Evolutionary conservation across 129 eudicot genomes (phyloP), one percentile per base, ranked within the genome.

Genomic region (Centaurea solstitialis): DNA sequence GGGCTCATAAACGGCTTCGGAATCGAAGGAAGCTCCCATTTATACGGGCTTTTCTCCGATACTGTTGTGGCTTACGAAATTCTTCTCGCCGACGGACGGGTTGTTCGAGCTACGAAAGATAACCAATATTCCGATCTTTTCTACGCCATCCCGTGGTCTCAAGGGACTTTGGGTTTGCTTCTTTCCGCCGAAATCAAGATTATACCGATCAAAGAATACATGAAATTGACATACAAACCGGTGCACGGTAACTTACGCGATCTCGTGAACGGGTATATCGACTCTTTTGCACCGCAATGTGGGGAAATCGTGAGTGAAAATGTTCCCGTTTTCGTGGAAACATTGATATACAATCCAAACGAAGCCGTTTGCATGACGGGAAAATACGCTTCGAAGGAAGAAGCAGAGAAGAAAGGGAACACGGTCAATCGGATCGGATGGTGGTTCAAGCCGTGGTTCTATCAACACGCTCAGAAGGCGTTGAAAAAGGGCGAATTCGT

Each of bases 401-500:
- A 94, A 82, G 98, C 95, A 7, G 84, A 85, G 78, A 78, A 72
- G 87, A 91, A 88, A 80, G 87, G 87, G n/a, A 87, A 59, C 66
- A 83, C 78, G 77, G 89, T 90, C 68, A 94, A 91, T 57, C 85
- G 79, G 64, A 80, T 84, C 26, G 90, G 97, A 11, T 90, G 97
- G 97, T 94, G 98, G 98, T 94, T 88, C 74, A 91, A 94, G 75
- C 89, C 95, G 38, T 91, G 98, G 98, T 94, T 91, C 83, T 94
- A 88, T 82, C 97, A 94, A 81, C 97, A 94, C 24, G 95, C 92
- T 0, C 89, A 90, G 22, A 90, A 84, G 17, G 97, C 97, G 12
- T 68, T 91, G 26, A 76, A 82, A 76, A 94, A 50, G 68, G 98
- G 97, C 13, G 95, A 91, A 80, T 90, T 91, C 57, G 90, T 88